Base-by-base conservation (phyloP, 345 rosid species). In the Dovyalis caffra region DNA sequence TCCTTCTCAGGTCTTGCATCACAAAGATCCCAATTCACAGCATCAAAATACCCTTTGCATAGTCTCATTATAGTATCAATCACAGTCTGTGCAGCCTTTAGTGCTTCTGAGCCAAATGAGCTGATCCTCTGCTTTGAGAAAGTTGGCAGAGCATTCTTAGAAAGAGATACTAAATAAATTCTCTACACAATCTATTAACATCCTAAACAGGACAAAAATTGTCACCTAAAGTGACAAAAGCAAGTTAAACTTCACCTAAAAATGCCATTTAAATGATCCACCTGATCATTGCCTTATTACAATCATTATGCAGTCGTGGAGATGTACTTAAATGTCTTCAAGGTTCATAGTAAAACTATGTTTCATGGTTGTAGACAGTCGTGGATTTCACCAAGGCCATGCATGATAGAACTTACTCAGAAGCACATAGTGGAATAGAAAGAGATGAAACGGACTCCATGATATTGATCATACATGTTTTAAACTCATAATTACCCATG, bases 21-120 rank as follows among this genome's bases (percentile, higher is more conserved):
- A 81, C 70, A 63, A n/a, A 64, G 31, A 62, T 81, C 87, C 86
- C 75, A 78, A 76, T 76, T 74, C 68, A 74, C 70, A 74, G 85
- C 69, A 76, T 79, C 76, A 29, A 79, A 83, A 80, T 83, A 87
- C 79, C 82, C 88, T 79, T 88, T 88, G 83, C 97, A 93, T 34
- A 90, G 79, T 49, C 80, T 88, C 80, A 93, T 68, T 38, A 86
- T 66, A 64, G 87, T 84, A 64, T 88, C 94, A 79, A 93, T 82
- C 61, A 87, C 77, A 20, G 71, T 78, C 64, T 89, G 99, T 38
- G 82, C 86, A 72, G 83, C 88, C 89, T 89, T 90, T 32, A 86
- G 70, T 68, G 85, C 77, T 77, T 90, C 97, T 28, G 84, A 67
- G 85, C 88, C 85, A 73, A 75, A 71, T 40, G 92, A 83, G 76